Conservation (phyloP, 345 rosid genomes). For the Citrus sinensis region DNA sequence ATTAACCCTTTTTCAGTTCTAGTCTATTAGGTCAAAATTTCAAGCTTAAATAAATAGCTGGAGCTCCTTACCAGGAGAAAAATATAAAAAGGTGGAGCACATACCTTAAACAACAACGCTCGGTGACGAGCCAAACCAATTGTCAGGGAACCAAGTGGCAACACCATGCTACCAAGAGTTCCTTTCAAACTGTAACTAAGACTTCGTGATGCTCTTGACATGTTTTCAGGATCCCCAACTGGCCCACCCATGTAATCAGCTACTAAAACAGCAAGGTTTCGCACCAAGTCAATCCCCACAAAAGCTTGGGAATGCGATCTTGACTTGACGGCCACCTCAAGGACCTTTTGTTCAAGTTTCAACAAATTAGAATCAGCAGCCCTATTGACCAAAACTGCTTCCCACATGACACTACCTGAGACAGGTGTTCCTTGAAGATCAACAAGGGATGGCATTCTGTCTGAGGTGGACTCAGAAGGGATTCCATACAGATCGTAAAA, state of each 20-base stretch:
- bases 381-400: slow-evolving; percentile 85
- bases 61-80: background rate
- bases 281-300: slow-evolving; percentile 48
- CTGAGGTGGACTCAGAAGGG: slow-evolving; percentile 44
- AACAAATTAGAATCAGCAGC: slow-evolving; percentile 68
- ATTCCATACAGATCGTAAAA: slow-evolving; percentile 85
- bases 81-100: slow-evolving; percentile 2
- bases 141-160: slow-evolving; percentile 87
- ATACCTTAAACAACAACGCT: slow-evolving; percentile 90
- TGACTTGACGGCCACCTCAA: slow-evolving; percentile 56
- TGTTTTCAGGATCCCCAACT: slow-evolving; percentile 67
- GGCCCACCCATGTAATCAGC: slow-evolving; percentile 94
- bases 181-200: slow-evolving; percentile 73
- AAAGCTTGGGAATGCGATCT: slow-evolving; percentile 47
- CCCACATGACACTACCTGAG: slow-evolving; percentile 64
- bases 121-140: slow-evolving; percentile 97
- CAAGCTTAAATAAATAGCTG: background rate
- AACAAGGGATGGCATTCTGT: slow-evolving; percentile 78
- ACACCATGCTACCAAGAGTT: slow-evolving; percentile 78
- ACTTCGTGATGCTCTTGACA: slow-evolving; percentile 69
- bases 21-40: background rate
- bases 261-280: slow-evolving; percentile 72
- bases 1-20: background rate
- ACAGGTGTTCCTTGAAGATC: slow-evolving; percentile 81
- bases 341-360: slow-evolving; percentile 75